Conservation (phyloP, 176 grass and related monocot genomes). For the Rhynchospora breviuscula region DNA sequence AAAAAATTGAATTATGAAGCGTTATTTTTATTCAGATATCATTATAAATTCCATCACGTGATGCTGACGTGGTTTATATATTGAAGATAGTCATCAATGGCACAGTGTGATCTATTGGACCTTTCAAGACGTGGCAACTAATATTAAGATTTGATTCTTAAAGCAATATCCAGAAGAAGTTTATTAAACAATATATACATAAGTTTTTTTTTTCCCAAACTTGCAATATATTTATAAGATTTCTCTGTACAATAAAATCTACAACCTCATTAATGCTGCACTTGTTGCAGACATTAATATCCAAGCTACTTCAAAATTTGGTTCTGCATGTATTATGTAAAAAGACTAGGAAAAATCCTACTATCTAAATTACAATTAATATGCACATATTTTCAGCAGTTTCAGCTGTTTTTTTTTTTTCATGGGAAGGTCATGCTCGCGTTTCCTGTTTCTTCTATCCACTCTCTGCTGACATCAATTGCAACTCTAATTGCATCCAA, state of each 20-base stretch:
- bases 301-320: conserved; percentile 19
- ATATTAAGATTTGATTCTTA: background rate
- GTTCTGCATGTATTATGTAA: background rate
- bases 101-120: background rate
- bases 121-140: background rate
- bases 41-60: background rate
- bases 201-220: background rate
- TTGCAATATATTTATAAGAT: background rate
- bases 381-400: background rate
- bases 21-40: background rate
- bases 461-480: conserved; percentile 50
- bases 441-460: conserved; percentile 38
- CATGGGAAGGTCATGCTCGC: background rate
- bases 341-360: background rate
- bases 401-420: background rate
- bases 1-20: too few relatives aligned
- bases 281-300: conserved; percentile 2
- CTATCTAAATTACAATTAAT: background rate
- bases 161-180: background rate
- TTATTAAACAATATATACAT: background rate
- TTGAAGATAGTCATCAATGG: background rate
- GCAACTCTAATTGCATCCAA: conserved; percentile 59
- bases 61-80: background rate
- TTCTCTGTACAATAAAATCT: conserved; percentile 7
- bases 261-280: background rate